phyloP scores from a whole-genome alignment of 805 yeast genomes.

The Zygoascus flipseniorum region DNA sequence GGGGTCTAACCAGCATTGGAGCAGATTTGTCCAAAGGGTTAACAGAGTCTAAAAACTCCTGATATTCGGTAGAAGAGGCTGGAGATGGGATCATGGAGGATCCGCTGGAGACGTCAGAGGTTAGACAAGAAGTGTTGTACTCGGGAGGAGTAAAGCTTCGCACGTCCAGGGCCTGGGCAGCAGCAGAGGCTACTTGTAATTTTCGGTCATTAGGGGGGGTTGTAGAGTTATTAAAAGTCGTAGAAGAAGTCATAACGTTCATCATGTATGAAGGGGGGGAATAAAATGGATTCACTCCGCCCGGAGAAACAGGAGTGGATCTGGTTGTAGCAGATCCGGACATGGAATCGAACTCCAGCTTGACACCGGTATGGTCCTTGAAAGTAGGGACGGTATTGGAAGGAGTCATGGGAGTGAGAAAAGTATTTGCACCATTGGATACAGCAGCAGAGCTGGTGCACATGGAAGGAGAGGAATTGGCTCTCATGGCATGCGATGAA shows the following conservation, averaged over 20 bases:
- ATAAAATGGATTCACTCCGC: slow-evolving; percentile 29
- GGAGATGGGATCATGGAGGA: not conserved
- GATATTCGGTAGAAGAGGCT: not conserved
- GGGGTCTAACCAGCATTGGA: not conserved
- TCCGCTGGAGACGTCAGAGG: not conserved
- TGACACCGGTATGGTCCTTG: slow-evolving; percentile 7
- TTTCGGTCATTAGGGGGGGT: not conserved
- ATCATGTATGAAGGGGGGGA: slow-evolving; percentile 22
- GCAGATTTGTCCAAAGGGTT: not conserved
- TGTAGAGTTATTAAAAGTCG: not conserved
- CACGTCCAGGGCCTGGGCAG: slow-evolving; percentile 15
- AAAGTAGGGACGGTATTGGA: slow-evolving; percentile 1
- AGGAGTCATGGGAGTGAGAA: slow-evolving; percentile 15
- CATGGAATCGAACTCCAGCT: slow-evolving; percentile 12
- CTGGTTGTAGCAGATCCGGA: not conserved
- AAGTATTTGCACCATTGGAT: not conserved
- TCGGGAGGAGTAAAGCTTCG: slow-evolving; percentile 10
- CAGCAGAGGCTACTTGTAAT: slow-evolving; percentile 6
- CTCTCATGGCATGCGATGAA: not conserved
- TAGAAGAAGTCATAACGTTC: slow-evolving; percentile 1
- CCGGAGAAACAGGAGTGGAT: not conserved
- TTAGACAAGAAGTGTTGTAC: not conserved
- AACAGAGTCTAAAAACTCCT: not conserved
- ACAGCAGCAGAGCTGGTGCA: not conserved
- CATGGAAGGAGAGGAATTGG: slow-evolving; percentile 1